Base-by-base conservation (phyloP, 2,329 filamentous ascomycete species). In the Thelonectria olida region DNA sequence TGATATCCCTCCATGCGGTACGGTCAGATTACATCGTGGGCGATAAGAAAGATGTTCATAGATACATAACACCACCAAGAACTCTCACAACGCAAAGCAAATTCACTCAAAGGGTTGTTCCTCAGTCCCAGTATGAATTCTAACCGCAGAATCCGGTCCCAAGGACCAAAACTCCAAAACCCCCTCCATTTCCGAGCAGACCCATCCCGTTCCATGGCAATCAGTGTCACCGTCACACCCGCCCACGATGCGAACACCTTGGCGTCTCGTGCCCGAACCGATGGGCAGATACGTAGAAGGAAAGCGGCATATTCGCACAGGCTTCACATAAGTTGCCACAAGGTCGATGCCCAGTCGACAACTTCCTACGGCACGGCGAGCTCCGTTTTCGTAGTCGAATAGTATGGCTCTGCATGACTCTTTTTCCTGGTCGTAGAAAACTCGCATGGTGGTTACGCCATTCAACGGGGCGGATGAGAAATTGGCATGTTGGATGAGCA, bases 331-430 rank as follows among this genome's bases (percentile, higher is more conserved):
- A 7, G n/a, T 50, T 12, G 7, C 54, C 1, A 25, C 34, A 7
- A 1, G 4, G 7, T 52, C 50, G 2, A 55, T 2, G 1, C 50
- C 60, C 6, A 59, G 20, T 2, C 31, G 45, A 5, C 54, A 62
- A 19, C 42, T 45, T 12, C 55, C 60, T 6, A 62, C 9, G 10
- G 60, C 50, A 10, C 60, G 49, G 13, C 39, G 55, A 19, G 60
- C 38, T 4, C 60, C 60, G 17, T 59, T 34, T 17, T 50, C 25
- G 9, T 62, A 62, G 12, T 59, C 50, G 8, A 62, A 36, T 2
- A 62, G 17, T 4, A 62, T 25, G 2, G 19, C 60, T 39, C 20
- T 39, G 31, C 44, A 54, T 6, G 23, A 27, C 2, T 45, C 51
- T 5, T 4, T 8, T 3, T 12, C 5, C 12, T n/a, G 3, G 8